Evolutionary conservation across 176 grass and related monocot species (phyloP).

Genomic region (Typha latifolia): DNA sequence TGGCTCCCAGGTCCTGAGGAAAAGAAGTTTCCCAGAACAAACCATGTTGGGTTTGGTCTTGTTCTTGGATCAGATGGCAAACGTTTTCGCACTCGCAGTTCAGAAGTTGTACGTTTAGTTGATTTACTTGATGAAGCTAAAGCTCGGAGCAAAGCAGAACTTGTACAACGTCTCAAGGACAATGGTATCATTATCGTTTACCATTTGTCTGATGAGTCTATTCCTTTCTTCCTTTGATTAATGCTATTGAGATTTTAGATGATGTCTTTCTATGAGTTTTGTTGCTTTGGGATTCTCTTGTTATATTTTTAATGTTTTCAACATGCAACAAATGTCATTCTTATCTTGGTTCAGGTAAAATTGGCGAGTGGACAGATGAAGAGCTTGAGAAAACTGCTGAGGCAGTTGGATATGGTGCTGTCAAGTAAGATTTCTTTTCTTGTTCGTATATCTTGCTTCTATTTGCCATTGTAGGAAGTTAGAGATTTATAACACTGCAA

Average conservation of each 20-base stretch:
- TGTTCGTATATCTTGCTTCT: not conserved
- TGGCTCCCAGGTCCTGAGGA: conserved; percentile 56
- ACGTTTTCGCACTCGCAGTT: conserved; percentile 76
- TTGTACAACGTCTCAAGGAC: conserved; percentile 51
- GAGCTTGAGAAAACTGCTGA: conserved; percentile 81
- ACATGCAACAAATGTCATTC: conserved; percentile 11
- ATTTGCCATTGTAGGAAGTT: not conserved
- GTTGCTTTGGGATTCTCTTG: not conserved
- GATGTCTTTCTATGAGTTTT: not conserved
- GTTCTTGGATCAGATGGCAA: conserved; percentile 96
- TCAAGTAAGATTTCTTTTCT: conserved; percentile 47
- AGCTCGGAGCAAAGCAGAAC: conserved; percentile 64
- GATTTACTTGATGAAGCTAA: conserved; percentile 97
- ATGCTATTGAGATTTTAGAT: not conserved
- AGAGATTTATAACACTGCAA: not conserved
- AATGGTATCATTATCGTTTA: conserved; percentile 46
- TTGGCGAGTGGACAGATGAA: conserved; percentile 78
- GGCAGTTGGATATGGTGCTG: conserved; percentile 93
- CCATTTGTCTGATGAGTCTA: not conserved
- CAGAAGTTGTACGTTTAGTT: conserved; percentile 68
- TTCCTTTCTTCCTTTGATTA: not conserved
- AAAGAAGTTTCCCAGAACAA: conserved; percentile 66
- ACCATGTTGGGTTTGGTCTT: conserved; percentile 85
- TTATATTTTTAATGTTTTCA: not conserved
- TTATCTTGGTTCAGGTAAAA: conserved; percentile 42